phyloP scores from a whole-genome alignment of 225 moss, liverwort and hornwort species.

The Lunularia cruciata region DNA sequence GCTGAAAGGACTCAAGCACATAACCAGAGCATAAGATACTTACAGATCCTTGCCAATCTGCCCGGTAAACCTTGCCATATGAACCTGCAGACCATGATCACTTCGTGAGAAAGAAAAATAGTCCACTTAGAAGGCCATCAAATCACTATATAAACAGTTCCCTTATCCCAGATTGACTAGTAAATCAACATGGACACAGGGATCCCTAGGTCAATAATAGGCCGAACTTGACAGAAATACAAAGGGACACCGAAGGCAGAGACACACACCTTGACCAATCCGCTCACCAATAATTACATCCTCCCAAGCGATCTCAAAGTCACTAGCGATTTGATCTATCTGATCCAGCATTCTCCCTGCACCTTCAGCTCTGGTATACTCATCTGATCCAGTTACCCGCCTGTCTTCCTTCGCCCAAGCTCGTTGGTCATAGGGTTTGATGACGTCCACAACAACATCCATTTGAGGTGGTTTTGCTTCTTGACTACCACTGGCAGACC shows the following conservation, averaged over 20 bases:
- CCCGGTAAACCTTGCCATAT: slow-evolving; percentile 95
- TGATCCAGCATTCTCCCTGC: slow-evolving; percentile 63
- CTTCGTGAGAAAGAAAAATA: not conserved
- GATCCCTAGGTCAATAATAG: no score
- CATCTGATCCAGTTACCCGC: slow-evolving; percentile 39
- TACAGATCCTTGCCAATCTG: slow-evolving; percentile 98
- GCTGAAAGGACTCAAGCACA: no score
- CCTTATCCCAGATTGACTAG: no score
- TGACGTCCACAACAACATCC: slow-evolving; percentile 9
- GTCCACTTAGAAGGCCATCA: no score
- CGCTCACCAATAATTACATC: slow-evolving; percentile 84
- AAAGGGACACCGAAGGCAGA: not conserved
- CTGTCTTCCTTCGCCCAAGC: slow-evolving; percentile 41
- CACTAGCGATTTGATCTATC: slow-evolving; percentile 55
- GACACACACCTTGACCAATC: slow-evolving; percentile 78
- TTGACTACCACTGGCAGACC: not conserved
- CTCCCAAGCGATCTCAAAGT: slow-evolving; percentile 88
- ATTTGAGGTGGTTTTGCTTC: not conserved
- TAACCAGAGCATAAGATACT: no score
- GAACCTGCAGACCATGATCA: slow-evolving; percentile 53
- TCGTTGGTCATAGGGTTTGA: slow-evolving; percentile 23
- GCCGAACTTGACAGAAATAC: not conserved
- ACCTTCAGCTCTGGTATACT: slow-evolving; percentile 21
- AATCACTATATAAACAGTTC: no score
- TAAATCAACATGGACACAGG: no score